Percentiles rank a stretch among this genome's conserved stretches.
Conservation (phyloP, 805 yeast genomes). For the Kazachstania viticola region DNA sequence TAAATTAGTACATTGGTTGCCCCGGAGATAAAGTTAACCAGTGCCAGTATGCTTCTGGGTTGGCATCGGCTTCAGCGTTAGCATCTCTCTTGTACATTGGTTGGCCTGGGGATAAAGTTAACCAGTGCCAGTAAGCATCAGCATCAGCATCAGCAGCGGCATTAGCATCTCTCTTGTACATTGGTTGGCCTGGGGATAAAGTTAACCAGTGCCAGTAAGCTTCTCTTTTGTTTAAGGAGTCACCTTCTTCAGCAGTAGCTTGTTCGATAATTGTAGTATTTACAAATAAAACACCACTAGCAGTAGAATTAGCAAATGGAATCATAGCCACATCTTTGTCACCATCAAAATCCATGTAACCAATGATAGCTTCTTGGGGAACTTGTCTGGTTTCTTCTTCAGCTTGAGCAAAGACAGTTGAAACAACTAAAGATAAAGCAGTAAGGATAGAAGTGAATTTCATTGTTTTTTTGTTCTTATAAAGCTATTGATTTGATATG, state of each 20-base stretch:
- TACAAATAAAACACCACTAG: constrained; percentile 20
- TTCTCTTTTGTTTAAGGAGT: constrained; percentile 17
- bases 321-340: constrained; percentile 18
- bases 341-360: constrained; percentile 22
- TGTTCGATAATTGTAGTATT: constrained; percentile 22
- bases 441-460: constrained; percentile 10
- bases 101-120: constrained; percentile 17
- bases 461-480: constrained; percentile 10
- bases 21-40: constrained; percentile 19
- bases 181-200: constrained; percentile 17
- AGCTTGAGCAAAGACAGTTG: constrained; percentile 14
- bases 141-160: constrained; percentile 23
- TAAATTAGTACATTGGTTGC: constrained; percentile 22
- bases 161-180: constrained; percentile 19
- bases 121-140: constrained; percentile 22
- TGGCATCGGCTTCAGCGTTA: constrained; percentile 11
- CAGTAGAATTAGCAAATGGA: constrained; percentile 21
- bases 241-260: constrained; percentile 10
- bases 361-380: constrained; percentile 25
- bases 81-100: constrained; percentile 12
- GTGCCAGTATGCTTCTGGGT: constrained; percentile 19
- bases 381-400: constrained; percentile 7
- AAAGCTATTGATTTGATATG: no score
- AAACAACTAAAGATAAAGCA: constrained; percentile 7
- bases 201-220: constrained; percentile 23